Percentiles rank a stretch among this genome's conserved stretches.
phyloP scores from a whole-genome alignment of 345 rosid species.

The Psidium guajava region DNA sequence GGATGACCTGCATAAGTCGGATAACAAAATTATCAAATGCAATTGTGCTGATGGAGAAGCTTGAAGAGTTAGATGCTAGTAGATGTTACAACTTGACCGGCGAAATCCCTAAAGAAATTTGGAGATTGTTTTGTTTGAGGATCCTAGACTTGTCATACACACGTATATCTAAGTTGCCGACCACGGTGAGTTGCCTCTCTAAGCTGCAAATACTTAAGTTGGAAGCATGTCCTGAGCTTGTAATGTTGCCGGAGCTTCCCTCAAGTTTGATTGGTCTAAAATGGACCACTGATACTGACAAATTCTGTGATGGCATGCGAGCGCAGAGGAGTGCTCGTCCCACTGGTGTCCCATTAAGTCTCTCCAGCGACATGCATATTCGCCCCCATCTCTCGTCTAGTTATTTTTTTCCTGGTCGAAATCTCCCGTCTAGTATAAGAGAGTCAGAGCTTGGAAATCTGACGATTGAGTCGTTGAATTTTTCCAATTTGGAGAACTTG shows the following conservation, averaged over 20 bases:
- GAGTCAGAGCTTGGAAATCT: not conserved
- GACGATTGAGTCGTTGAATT: fast-evolving
- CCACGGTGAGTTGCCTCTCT: not conserved
- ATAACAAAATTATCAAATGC: not conserved
- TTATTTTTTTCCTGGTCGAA: no score
- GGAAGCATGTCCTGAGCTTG: not conserved
- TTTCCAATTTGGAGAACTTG: not conserved
- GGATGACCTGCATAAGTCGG: not conserved
- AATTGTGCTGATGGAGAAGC: no score
- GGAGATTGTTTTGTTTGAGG: not conserved
- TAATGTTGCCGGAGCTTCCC: fast-evolving
- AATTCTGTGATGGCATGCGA: no score
- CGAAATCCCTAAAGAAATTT: not conserved
- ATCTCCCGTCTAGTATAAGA: not conserved
- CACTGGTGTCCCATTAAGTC: no score
- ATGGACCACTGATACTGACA: no score
- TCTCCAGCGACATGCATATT: no score
- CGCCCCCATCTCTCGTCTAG: fast-evolving
- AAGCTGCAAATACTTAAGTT: not conserved
- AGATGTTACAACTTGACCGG: not conserved
- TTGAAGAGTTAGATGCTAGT: not conserved
- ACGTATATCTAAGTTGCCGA: fast-evolving
- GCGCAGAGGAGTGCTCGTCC: no score
- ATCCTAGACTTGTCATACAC: not conserved
- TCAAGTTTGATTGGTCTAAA: not conserved